Conservation (phyloP, 192 early-diverging fungal species). For the Diversispora eburnea region DNA sequence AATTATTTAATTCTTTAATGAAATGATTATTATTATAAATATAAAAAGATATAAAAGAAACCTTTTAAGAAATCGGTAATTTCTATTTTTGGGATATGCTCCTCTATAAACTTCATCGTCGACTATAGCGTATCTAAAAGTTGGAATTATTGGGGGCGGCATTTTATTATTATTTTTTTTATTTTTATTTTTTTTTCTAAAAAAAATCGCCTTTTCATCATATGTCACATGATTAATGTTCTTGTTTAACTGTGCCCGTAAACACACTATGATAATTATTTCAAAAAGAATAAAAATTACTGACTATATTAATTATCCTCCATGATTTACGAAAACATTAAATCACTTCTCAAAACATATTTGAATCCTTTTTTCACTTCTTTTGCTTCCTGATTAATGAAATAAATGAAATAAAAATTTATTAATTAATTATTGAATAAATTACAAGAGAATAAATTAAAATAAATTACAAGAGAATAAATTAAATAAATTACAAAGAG, state of each 20-base stretch:
- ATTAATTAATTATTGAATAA: neutral
- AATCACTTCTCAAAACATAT: constrained; percentile 44
- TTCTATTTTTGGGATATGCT: constrained; percentile 82
- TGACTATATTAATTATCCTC: neutral
- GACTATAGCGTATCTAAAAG: constrained; percentile 82
- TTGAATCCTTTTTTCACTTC: constrained; percentile 39
- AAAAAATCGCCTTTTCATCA: neutral
- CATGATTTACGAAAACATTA: constrained; percentile 31
- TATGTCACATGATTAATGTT: neutral
- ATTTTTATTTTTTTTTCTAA: no score
- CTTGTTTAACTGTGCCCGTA: no score
- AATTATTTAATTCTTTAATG: neutral
- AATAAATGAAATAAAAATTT: neutral
- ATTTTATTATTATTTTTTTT: neutral
- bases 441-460: no score
- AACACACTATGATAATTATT: neutral
- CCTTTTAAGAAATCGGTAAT: constrained; percentile 80
- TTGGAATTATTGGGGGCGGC: constrained; percentile 58
- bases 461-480: no score
- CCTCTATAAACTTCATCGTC: constrained; percentile 84
- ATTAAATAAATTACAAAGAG: no score
- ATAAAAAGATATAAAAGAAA: constrained; percentile 29
- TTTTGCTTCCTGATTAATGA: constrained; percentile 31
- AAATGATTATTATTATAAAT: neutral
- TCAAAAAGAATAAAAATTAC: neutral